A percentile compares a stretch with the other conserved stretches of the same genome.
Conservation (phyloP, 352 stramenopile genomes). For the Phytophthora multivora region DNA sequence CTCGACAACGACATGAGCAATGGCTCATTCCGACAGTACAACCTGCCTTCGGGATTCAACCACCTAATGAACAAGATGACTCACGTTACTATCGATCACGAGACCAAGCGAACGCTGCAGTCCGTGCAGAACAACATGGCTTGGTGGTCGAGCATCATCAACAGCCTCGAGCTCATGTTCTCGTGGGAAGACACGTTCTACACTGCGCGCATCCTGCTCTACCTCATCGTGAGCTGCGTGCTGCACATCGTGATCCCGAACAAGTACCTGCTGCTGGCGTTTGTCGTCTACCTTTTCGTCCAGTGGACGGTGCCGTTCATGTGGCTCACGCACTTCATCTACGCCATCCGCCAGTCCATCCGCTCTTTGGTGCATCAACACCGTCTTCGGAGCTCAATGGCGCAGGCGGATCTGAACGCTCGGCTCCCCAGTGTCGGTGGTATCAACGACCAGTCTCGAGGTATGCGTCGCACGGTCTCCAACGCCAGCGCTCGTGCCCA, state of each 20-base stretch:
- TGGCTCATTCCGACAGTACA: slow-evolving; percentile 78
- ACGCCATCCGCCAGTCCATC: slow-evolving; percentile 68
- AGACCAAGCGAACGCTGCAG: slow-evolving; percentile 84
- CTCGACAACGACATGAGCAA: slow-evolving; percentile 41
- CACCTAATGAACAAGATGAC: slow-evolving; percentile 92
- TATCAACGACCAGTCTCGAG: slow-evolving; percentile 44
- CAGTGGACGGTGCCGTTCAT: slow-evolving; percentile 84
- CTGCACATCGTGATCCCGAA: slow-evolving; percentile 87
- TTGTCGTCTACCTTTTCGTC: slow-evolving; percentile 81
- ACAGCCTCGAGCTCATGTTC: slow-evolving; percentile 87
- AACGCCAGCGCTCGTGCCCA: slow-evolving; percentile 67
- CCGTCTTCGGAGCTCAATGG: slow-evolving; percentile 62
- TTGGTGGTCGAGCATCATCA: slow-evolving; percentile 86
- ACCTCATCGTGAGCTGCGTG: slow-evolving; percentile 85
- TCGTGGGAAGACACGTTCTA: slow-evolving; percentile 90
- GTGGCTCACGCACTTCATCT: slow-evolving; percentile 70
- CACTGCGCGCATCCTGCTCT: slow-evolving; percentile 78
- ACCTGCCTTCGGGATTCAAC: slow-evolving; percentile 81
- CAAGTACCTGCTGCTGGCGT: slow-evolving; percentile 77
- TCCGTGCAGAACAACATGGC: slow-evolving; percentile 90
- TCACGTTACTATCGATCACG: slow-evolving; percentile 81
- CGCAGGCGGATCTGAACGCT: slow-evolving; percentile 58
- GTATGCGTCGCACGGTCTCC: slow-evolving; percentile 58
- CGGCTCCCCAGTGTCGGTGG: slow-evolving; percentile 37
- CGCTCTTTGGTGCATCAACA: slow-evolving; percentile 80